Evolutionary conservation across 139 green algal genomes (phyloP), one percentile per base, ranked within the genome.

Genomic region (Coelastrella sp.): DNA sequence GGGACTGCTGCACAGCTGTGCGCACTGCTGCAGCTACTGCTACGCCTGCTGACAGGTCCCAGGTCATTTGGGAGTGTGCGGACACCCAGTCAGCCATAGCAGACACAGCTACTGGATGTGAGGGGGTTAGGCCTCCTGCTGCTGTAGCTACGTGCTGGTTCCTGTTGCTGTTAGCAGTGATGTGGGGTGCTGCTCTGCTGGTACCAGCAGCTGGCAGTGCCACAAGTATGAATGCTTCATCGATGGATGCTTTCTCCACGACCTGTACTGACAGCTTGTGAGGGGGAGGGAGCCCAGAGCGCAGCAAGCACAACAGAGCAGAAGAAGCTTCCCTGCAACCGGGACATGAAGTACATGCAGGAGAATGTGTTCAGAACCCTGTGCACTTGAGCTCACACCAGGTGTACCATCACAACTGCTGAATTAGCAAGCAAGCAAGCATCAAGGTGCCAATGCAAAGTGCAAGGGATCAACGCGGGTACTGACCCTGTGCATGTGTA

Each of bases 231-330:
- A 89, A 97, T 0, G 94, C 95, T 73, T 97, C 95, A 82, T 97
- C 95, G 57, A 97, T 97, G 32, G 83, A 93, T 0, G 94, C 95
- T 75, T 93, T 92, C 90, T 97, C 94, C 66, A 97, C 84, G 56
- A 94, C 89, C 0, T 60, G 73, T 0, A 87, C 78, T 22, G 74
- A 66, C 54, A 91, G 89, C 20, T 80, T 68, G 56, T 13, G 68
- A 19, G 74, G 23, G 60, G 74, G 23, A 4, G 65, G 64, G n/a
- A 87, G 65, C 8, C 60, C 82, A 54, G 65, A 19, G 14, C 54
- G n/a, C 54, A 91, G 87, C 79, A 82, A 57, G 73, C 83, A 82
- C 68, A 97, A 90, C 65, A 97, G 81, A 0, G 88, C 87, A 8
- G 85, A 85, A 2, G 90, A 95, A 3, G 88, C 88, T 75, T 96